Percentiles rank a stretch among this genome's conserved stretches.
Evolutionary conservation across 306 rosid genomes (phyloP).

Genomic region (Corylus heterophylla): DNA sequence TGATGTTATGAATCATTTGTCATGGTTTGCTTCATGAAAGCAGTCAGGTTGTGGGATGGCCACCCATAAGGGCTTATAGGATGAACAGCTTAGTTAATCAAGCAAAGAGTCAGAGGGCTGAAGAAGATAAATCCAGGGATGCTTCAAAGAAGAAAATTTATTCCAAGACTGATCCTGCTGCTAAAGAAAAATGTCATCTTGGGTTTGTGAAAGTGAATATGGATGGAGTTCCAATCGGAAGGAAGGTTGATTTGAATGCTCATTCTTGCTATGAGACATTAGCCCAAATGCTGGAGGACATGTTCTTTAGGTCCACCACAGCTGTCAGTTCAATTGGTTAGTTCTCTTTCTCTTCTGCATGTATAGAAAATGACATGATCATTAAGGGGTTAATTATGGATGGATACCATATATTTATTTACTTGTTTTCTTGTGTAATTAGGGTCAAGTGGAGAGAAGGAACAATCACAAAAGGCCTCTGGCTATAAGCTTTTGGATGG

Average conservation of each 20-base stretch:
- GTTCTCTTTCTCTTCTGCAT: slow-evolving; percentile 11
- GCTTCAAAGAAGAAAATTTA: slow-evolving; percentile 36
- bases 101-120: slow-evolving; percentile 50
- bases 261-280: slow-evolving; percentile 61
- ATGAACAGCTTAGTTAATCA: slow-evolving; percentile 65
- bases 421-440: background rate
- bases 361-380: no score
- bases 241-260: slow-evolving; percentile 70
- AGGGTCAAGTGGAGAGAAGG: slow-evolving; percentile 37
- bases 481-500: slow-evolving; percentile 62
- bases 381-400: no score
- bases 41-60: slow-evolving; percentile 86
- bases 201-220: slow-evolving; percentile 70
- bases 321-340: slow-evolving; percentile 33
- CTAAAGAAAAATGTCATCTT: slow-evolving; percentile 42
- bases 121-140: slow-evolving; percentile 47
- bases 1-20: background rate
- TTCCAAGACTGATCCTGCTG: slow-evolving; percentile 3
- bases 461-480: slow-evolving; percentile 37
- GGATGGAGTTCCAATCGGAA: slow-evolving; percentile 64
- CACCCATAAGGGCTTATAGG: slow-evolving; percentile 66
- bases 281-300: slow-evolving; percentile 63
- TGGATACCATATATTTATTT: background rate
- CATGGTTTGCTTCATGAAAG: slow-evolving; percentile 15
- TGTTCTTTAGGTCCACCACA: slow-evolving; percentile 50